Base-by-base conservation (phyloP, 1,284 basidiomycete genomes). In the Rhodotorula sp. region DNA sequence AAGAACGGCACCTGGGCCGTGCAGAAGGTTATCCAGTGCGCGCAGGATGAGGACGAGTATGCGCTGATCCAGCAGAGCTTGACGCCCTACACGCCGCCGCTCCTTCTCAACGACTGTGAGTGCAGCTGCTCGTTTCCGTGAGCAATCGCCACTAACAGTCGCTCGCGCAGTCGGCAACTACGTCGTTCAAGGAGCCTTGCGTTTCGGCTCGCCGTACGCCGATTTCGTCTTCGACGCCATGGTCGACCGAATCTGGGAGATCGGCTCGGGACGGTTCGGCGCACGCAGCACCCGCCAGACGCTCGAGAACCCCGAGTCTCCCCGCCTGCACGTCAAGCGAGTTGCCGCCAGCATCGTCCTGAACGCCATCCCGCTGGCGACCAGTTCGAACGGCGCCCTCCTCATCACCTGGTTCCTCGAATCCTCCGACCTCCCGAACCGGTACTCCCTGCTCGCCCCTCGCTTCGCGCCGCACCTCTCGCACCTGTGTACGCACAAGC, bases 1-100 rank as follows among this genome's bases (percentile, higher is more conserved):
- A 99, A 99, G 84, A 99, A 99, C 77, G 96, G 96, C 51, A 99
- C 96, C 0, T 99, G 96, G 96, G 95, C 96, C 1, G 95, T 94
- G 4, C 96, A 99, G 81, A 96, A 96, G 74, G 95, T 98, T 79
- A 98, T 99, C 74, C 94, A 98, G 82, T 95, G 92, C 75, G 90
- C 94, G 54, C 86, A 88, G 64, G 89, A 86, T n/a, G 88, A 90
- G 10, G 93, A 96, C 71, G 96, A 99, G 80, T 86, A 93, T 66
- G 84, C 84, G 5, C 81, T 97, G 48, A 89, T 99, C 77, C 88
- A 90, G 55, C 87, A 90, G 79, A 90, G 96, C 79, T 81, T 99
- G 70, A 84, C 91, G 62, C 89, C 96, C 0, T 99, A 94, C 79
- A 87, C 92, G 11, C 96, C 96, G 58, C 92, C 96, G 20, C 85